Conservation (phyloP, 2,329 filamentous ascomycete species). For the Leptographium procerum region DNA sequence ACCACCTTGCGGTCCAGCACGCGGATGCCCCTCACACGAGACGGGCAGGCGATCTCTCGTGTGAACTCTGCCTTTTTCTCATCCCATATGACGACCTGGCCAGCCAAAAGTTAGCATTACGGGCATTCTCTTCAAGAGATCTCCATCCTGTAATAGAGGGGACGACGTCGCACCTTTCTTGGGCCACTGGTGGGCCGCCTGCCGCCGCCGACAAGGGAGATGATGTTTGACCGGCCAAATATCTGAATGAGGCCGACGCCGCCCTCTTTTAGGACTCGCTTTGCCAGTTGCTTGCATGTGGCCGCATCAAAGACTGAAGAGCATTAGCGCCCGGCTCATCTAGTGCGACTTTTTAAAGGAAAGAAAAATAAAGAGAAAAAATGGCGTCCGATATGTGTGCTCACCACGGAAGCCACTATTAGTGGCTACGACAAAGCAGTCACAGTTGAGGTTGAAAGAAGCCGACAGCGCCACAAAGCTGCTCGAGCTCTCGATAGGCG, state of each 20-base stretch:
- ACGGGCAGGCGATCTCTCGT: conserved; percentile 70
- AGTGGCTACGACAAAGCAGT: conserved; percentile 71
- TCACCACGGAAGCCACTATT: conserved; percentile 12
- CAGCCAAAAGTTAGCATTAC: neutral
- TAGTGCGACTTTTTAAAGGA: too few relatives aligned
- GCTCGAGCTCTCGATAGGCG: conserved; percentile 66
- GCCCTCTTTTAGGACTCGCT: conserved; percentile 58
- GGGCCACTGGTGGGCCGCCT: conserved; percentile 74
- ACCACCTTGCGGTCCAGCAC: conserved; percentile 66
- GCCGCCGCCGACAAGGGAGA: conserved; percentile 83
- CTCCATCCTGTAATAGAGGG: too few relatives aligned
- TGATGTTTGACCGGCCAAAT: conserved; percentile 76
- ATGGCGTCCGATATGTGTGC: neutral
- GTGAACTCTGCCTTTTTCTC: conserved; percentile 62
- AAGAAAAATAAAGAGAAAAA: neutral
- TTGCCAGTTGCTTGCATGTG: conserved; percentile 56
- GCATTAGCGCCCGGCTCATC: neutral
- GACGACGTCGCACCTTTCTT: conserved; percentile 52
- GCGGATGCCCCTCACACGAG: conserved; percentile 68
- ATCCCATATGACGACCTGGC: conserved; percentile 78
- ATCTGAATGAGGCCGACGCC: conserved; percentile 76
- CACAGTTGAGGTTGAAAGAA: conserved; percentile 75
- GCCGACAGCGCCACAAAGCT: conserved; percentile 69
- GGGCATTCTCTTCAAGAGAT: too few relatives aligned
- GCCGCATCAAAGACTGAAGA: conserved; percentile 58